A percentile compares a stretch with the other conserved stretches of the same genome.
These are phyloP conservation scores for Salvia splendens DNA, from an alignment of 257 asterid species.

Conservation along the genomic window DNA sequence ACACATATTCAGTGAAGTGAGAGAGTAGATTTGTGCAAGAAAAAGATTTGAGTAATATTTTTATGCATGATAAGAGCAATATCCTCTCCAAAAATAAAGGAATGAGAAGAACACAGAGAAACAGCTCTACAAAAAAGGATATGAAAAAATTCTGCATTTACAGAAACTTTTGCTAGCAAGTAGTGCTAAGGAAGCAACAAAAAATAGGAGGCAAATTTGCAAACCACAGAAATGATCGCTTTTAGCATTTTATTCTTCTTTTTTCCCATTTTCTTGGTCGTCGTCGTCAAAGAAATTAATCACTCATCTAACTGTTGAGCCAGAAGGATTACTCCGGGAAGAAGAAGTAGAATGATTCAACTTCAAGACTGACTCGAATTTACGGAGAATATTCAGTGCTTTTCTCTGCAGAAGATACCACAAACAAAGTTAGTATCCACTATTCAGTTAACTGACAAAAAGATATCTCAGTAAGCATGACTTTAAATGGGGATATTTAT, in stretches of 20 bases:
- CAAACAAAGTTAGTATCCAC: conserved; percentile 23
- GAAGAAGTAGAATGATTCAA: conserved; percentile 41
- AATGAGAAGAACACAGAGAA: neutral
- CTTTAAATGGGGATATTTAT: neutral
- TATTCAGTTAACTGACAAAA: neutral
- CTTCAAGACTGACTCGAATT: conserved; percentile 60
- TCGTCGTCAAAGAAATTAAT: neutral
- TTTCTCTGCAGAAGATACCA: conserved; percentile 48
- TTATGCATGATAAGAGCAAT: neutral
- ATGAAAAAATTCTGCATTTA: neutral
- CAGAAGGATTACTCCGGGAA: conserved; percentile 49
- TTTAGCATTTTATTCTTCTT: neutral
- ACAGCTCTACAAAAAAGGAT: neutral
- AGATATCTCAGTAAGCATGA: neutral
- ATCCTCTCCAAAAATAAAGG: neutral
- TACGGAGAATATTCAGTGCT: conserved; percentile 50
- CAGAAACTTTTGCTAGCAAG: neutral
- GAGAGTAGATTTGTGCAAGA: too few species aligned
- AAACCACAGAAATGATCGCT: neutral
- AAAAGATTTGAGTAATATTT: neutral
- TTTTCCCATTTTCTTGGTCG: neutral
- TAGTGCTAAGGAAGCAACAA: neutral
- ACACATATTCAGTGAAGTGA: too few species aligned
- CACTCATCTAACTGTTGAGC: conserved; percentile 42
- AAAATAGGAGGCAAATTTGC: neutral